Evolutionary conservation across 805 yeast genomes (phyloP), one percentile per base, ranked within the genome.

Genomic region (Wickerhamomyces sydowiorum): DNA sequence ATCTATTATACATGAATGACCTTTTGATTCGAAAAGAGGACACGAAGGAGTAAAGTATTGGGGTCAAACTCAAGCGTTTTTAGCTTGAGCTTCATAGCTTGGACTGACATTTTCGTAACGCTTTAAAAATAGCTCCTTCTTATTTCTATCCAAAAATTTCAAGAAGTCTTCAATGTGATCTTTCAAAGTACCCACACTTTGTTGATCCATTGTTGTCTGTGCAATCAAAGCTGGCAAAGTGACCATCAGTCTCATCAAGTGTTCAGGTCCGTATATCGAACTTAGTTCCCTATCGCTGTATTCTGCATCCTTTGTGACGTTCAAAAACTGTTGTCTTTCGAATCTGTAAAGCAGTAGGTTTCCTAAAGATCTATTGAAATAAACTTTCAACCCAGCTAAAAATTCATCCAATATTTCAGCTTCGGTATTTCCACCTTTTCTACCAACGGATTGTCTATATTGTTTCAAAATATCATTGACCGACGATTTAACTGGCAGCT

Each of bases 161-260:
- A 84, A 59, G 15, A 87, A 64, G 22, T 64, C 72, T 41, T 76
- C 82, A 43, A 82, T 52, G 45, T 80, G 78, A 9, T 63, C 67
- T 45, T 78, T 69, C 45, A 87, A 60, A 15, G 73, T 72, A 7
- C 67, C 69, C 5, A 83, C 65, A 41, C 89, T 78, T 44, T 80
- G 82, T n/a, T 75, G 70, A 53, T 89, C 96, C 89, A 89, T 85
- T 8, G 80, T 66, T 1, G 96, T 80, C 48, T 80, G 82, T 1
- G 87, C 74, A 41, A 90, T 73, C n/a, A 89, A 65, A 10, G 88
- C 93, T 0, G 99, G 98, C 35, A 93, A 63, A 1, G 86, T 70
- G 14, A 86, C 82, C 49, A 89, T 68, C 43, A 91, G 63, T 49
- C 99, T 69, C 45, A 91, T 63, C 29, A 93, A 65, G 61, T 90